Evolutionary conservation across 208 protist species (phyloP).

Genomic region (Crithidia bombi): DNA sequence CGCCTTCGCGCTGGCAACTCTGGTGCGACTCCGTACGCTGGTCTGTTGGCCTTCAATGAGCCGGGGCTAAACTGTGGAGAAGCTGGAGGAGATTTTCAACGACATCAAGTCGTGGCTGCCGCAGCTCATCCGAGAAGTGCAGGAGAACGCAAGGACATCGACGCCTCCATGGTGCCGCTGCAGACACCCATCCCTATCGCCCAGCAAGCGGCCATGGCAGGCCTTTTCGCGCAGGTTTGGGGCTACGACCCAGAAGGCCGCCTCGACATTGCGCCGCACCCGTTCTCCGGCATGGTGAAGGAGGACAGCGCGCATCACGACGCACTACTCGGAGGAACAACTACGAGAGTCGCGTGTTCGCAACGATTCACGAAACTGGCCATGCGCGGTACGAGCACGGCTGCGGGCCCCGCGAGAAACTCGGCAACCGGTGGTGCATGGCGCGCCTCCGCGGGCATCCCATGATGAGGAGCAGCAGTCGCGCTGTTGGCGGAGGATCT

Average conservation of each 20-base stretch:
- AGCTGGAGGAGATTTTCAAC: conserved; percentile 67
- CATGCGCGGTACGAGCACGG: conserved; percentile 87
- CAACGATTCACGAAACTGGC: conserved; percentile 80
- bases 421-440: conserved; percentile 51
- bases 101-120: conserved; percentile 20
- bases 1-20: conserved; percentile 38
- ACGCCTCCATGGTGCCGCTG: conserved; percentile 28
- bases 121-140: conserved; percentile 16
- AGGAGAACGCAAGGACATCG: conserved; percentile 22
- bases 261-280: conserved; percentile 79
- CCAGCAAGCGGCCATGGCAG: conserved; percentile 46
- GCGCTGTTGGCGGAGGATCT: conserved; percentile 75
- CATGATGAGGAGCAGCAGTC: conserved; percentile 90
- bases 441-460: conserved; percentile 72
- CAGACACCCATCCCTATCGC: conserved; percentile 48
- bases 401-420: conserved; percentile 52
- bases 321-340: conserved; percentile 59
- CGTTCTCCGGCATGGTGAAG: conserved; percentile 81
- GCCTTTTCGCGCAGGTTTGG: conserved; percentile 60
- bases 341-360: conserved; percentile 54
- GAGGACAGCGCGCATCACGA: conserved; percentile 87
- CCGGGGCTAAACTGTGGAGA: conserved; percentile 54
- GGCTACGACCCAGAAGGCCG: conserved; percentile 83
- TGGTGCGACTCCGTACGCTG: conserved; percentile 62
- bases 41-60: conserved; percentile 66